These are phyloP conservation scores for Capsicum rhomboideum DNA, from an alignment of 257 asterid genomes.

Conservation along the genomic window DNA sequence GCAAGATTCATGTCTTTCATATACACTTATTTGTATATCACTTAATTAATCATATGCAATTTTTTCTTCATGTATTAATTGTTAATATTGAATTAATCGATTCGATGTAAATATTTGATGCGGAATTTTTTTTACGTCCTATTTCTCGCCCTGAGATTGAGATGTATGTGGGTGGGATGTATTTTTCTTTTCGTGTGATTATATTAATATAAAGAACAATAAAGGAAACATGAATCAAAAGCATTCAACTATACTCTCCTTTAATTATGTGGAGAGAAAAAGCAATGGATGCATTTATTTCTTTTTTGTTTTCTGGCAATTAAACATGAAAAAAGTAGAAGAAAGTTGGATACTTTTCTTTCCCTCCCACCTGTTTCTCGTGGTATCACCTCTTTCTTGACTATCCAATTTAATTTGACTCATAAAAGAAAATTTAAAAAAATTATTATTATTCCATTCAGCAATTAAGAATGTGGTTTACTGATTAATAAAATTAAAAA, in stretches of 20 bases:
- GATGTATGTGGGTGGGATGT: background rate
- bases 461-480: background rate
- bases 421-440: background rate
- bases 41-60: background rate
- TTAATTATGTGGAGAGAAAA: background rate
- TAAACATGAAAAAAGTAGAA: background rate
- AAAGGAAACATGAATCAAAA: background rate
- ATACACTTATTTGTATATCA: background rate
- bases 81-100: background rate
- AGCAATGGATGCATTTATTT: constrained; percentile 3
- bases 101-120: background rate
- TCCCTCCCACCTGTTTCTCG: background rate
- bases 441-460: background rate
- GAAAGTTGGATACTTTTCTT: background rate
- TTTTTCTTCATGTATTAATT: background rate
- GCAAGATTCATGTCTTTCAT: background rate
- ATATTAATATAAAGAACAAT: background rate
- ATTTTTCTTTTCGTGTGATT: background rate
- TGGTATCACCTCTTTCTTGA: background rate
- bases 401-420: background rate
- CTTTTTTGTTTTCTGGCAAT: background rate
- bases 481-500: background rate
- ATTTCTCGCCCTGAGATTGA: no score
- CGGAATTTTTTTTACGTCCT: no score
- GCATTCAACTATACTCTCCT: background rate